Evolutionary conservation across 192 early-diverging fungal species (phyloP), one percentile per base, ranked within the genome.

Genomic region (Oehlia diaphana): DNA sequence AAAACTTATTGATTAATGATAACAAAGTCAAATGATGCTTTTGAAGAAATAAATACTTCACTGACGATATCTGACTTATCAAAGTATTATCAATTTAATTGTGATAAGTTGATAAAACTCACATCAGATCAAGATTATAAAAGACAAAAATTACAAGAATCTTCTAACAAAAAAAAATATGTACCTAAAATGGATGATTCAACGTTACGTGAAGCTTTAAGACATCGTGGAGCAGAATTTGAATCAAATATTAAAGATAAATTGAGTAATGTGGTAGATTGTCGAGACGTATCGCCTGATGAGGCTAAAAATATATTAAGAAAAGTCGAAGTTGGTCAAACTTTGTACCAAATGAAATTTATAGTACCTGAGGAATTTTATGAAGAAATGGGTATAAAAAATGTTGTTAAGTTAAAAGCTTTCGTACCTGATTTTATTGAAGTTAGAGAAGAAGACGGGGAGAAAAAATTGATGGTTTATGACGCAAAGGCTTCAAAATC

Each of bases 391-490:
- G 47, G 47, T 5, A 75, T 82, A 62, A 19, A 66, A 21, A 14
- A 63, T 12, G n/a, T 44, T 44, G 79, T 80, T 28, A 67, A 26
- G 19, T 66, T 82, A 26, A 28, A 63, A 26, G 50, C 35, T 44
- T 76, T 82, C 69, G 67, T 82, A 64, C 81, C 81, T 9, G 81
- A 82, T 67, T 79, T 82, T 31, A 79, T 82, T 7, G 49, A 73
- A 19, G 62, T 82, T 26, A n/a, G 53, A 21, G 69, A 62, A 13
- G 74, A 68, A 42, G 28, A 74, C 68, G 69, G 53, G 4, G 53
- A 74, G 2, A 49, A 71, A 16, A 49, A 14, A 13, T 28, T 79
- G 37, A 53, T 81, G 35, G 66, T 82, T 42, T 68, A 68, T 2
- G 81, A 82, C 70, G 81, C 81, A 28, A 82, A 82, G 21, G 69